These are phyloP conservation scores for Mentha longifolia DNA, from an alignment of 257 asterid species.

Conservation along the genomic window DNA sequence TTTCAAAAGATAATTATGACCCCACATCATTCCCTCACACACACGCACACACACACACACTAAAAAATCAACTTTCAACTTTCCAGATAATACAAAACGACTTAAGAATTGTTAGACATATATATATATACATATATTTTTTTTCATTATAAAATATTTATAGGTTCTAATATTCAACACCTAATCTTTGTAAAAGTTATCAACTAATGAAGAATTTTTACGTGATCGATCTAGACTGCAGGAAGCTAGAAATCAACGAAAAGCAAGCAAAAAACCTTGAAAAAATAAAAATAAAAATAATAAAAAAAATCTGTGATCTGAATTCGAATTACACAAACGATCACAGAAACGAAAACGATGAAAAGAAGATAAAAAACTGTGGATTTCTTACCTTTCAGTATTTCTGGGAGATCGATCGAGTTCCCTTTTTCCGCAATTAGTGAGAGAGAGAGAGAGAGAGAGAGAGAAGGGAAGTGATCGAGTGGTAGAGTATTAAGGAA, in stretches of 20 bases:
- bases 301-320: too few relatives aligned
- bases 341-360: slow-evolving; percentile 8
- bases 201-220: neutral
- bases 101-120: neutral
- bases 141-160: neutral
- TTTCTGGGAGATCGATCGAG: neutral
- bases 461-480: neutral
- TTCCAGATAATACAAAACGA: slow-evolving; percentile 19
- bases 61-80: slow-evolving; percentile 12
- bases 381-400: slow-evolving; percentile 15
- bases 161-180: slow-evolving; percentile 29
- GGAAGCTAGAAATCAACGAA: neutral
- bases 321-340: neutral
- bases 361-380: neutral
- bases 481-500: neutral
- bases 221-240: neutral
- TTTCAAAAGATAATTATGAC: slow-evolving; percentile 1
- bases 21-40: slow-evolving; percentile 23
- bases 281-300: too few relatives aligned
- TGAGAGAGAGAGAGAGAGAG: neutral
- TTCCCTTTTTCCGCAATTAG: neutral
- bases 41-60: neutral
- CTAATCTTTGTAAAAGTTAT: slow-evolving; percentile 24
- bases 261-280: neutral
- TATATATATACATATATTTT: too few relatives aligned